Evolutionary conservation across 345 rosid genomes (phyloP), one percentile per base, ranked within the genome.

Genomic region (Atalantia buxifolia): DNA sequence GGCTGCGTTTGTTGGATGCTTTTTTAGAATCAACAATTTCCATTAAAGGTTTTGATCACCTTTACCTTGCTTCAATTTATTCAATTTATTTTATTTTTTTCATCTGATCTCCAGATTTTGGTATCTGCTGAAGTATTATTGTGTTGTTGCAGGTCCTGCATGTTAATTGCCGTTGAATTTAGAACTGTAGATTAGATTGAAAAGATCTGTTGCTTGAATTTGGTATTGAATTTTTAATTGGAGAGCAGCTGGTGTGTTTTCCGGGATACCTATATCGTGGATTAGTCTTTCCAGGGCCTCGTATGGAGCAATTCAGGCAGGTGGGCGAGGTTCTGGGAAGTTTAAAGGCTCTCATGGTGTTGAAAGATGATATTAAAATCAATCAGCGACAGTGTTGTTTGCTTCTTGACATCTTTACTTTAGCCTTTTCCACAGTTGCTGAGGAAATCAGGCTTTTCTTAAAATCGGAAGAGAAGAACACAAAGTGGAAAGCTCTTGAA

Each of bases 291-390:
- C 12, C 25, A 21, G 59, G 38, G 59, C 50, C 62, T 72, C 69
- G 36, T 57, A 90, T 93, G 98, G 96, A 90, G 77, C 97, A 88
- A 74, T 94, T 96, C 84, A 85, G 98, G 82, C 98, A 92, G 74
- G 85, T 94, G 4, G 98, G 98, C 48, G 98, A 92, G 90, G 98
- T 90, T 65, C 74, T 96, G 18, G 98, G 99, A 69, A 93, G 99
- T 84, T 81, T 94, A 81, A 90, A 83, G 65, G 98, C 98, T 50
- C 77, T 94, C 6, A 92, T 92, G 98, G 93, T 92, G 62, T 83
- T 96, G 82, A 93, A 90, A 81, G 97, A 94, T 45, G 94, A 92
- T 2, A 87, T 89, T 66, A 89, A 75, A 57, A 89, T 95, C 90
- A 95, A 95, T 80, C 84, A 78, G 71, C 84, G 89, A 25, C 98